phyloP scores from a whole-genome alignment of 2,329 filamentous ascomycete species.

The Cladosporium sphaerospermum region DNA sequence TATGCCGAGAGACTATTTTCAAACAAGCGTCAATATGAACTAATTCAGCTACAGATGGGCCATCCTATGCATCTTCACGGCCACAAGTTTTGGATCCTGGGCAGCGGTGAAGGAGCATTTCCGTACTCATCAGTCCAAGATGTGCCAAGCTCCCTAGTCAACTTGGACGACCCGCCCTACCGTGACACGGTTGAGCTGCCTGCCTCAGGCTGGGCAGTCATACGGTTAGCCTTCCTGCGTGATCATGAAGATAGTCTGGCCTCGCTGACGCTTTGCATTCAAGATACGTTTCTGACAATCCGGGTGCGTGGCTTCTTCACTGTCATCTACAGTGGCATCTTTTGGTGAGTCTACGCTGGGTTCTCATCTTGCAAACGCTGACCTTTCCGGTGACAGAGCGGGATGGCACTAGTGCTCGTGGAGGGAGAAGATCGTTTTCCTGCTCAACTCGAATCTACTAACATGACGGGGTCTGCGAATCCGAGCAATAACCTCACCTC shows the following conservation, averaged over 20 bases:
- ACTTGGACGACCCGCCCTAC: neutral
- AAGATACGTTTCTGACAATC: neutral
- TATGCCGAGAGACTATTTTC: neutral
- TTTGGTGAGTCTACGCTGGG: neutral
- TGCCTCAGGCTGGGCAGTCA: conserved; percentile 1
- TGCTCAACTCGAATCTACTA: neutral
- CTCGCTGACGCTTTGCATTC: neutral
- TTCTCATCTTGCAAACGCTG: neutral
- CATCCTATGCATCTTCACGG: conserved; percentile 63
- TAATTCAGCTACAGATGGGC: conserved; percentile 1
- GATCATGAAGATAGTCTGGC: neutral
- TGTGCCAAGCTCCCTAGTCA: neutral
- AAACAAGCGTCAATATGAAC: neutral
- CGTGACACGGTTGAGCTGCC: neutral
- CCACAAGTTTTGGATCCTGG: conserved; percentile 57
- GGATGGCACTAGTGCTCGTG: neutral
- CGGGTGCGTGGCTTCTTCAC: neutral
- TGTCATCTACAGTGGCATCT: neutral
- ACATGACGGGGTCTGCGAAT: neutral
- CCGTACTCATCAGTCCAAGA: conserved; percentile 1
- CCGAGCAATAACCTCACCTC: neutral
- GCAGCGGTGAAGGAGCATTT: conserved; percentile 38
- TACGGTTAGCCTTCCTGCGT: neutral
- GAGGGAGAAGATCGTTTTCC: neutral
- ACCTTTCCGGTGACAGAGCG: neutral